Conservation (phyloP, 306 rosid genomes). For the Malus orientalis region DNA sequence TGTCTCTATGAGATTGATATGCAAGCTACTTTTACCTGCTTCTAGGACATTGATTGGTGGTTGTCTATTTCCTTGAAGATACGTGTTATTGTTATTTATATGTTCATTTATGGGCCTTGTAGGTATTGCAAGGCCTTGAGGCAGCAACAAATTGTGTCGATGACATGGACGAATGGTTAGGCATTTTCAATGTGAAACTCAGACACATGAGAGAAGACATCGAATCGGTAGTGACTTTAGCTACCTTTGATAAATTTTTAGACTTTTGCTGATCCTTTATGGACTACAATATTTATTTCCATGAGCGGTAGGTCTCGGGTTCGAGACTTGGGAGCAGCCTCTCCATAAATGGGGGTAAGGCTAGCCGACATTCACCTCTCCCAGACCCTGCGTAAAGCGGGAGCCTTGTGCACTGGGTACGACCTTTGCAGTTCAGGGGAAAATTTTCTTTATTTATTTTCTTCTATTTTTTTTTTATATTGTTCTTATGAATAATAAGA, state of each 20-base stretch:
- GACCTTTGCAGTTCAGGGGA: neutral
- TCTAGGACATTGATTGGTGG: neutral
- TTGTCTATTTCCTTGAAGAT: neutral
- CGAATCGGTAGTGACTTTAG: constrained; percentile 59
- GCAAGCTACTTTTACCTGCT: neutral
- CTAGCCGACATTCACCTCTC: too few relatives aligned
- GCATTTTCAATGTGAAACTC: constrained; percentile 89
- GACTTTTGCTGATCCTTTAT: constrained; percentile 13
- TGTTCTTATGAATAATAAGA: neutral
- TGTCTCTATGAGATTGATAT: neutral
- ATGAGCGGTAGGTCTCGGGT: too few relatives aligned
- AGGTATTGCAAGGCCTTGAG: constrained; percentile 87
- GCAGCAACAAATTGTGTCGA: constrained; percentile 77
- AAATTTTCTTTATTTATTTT: too few relatives aligned
- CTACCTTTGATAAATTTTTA: constrained; percentile 2
- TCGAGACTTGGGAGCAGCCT: too few relatives aligned
- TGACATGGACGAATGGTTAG: constrained; percentile 93
- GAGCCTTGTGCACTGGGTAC: too few relatives aligned
- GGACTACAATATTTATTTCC: constrained; percentile 12
- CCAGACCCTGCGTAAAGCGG: too few relatives aligned
- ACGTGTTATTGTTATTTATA: neutral
- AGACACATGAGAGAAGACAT: constrained; percentile 99
- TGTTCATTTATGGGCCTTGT: constrained; percentile 18
- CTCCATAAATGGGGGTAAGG: too few relatives aligned
- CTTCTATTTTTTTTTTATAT: neutral